A percentile compares a stretch with the other conserved stretches of the same genome.
Conservation (phyloP, 78 protist species). For the Kipferlia bialata region DNA sequence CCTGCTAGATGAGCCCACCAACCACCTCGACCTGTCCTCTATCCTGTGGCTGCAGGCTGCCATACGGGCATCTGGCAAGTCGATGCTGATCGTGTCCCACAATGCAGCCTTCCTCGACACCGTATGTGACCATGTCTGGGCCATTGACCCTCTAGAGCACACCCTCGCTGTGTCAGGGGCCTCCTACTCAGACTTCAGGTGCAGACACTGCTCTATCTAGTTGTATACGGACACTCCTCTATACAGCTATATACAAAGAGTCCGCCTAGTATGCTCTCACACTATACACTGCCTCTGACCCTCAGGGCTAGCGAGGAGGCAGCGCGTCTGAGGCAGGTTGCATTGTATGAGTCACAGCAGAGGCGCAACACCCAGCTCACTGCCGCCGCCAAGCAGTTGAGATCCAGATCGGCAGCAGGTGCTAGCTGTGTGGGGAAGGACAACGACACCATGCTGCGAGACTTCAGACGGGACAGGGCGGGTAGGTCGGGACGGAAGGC, state of each 20-base stretch:
- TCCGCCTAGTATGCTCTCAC: too few species aligned
- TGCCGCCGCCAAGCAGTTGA: neutral
- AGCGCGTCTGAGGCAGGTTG: neutral
- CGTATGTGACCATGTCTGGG: conserved; percentile 34
- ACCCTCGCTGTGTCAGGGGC: conserved; percentile 3
- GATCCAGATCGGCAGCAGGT: neutral
- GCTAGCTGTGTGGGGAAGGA: neutral
- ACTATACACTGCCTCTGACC: too few species aligned
- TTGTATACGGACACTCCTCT: too few species aligned
- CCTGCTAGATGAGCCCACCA: conserved; percentile 83
- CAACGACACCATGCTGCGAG: neutral
- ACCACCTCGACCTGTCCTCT: conserved; percentile 69
- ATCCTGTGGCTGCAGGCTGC: conserved; percentile 69
- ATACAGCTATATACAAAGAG: too few species aligned
- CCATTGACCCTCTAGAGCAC: neutral
- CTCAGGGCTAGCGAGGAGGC: neutral
- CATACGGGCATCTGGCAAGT: conserved; percentile 21
- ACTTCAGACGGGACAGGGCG: neutral
- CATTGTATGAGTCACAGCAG: neutral
- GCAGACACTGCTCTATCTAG: too few species aligned
- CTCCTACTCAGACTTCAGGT: neutral
- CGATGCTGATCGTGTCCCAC: conserved; percentile 34
- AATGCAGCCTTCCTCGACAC: conserved; percentile 49
- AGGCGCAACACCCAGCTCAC: neutral
- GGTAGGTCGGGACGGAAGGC: neutral